phyloP scores from a whole-genome alignment of 2,329 filamentous ascomycete genomes.

The Epichloe glyceriae region DNA sequence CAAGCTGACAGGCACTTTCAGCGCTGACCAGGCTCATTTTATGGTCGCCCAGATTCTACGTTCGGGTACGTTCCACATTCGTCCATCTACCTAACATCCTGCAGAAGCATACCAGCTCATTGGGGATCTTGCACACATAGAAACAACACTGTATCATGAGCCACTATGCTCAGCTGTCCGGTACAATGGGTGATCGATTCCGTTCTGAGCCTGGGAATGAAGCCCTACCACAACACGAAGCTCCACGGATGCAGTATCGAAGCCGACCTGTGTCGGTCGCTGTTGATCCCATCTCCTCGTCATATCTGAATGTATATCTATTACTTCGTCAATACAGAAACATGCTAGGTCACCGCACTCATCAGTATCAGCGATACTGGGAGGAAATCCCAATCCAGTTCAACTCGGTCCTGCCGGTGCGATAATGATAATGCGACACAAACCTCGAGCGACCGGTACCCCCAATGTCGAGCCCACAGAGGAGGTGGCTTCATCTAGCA shows the following conservation, averaged over 20 bases:
- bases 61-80: not conserved
- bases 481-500: conserved; percentile 46
- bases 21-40: not conserved
- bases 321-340: conserved; percentile 97
- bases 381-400: conserved; percentile 52
- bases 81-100: not conserved
- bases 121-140: not conserved
- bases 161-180: conserved; percentile 1
- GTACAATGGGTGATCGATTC: not conserved
- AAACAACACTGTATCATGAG: conserved; percentile 1
- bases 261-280: conserved; percentile 61
- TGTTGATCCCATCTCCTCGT: conserved; percentile 86
- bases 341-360: conserved; percentile 92
- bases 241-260: conserved; percentile 43
- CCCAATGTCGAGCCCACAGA: conserved; percentile 28
- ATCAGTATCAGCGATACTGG: conserved; percentile 88
- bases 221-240: conserved; percentile 10
- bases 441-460: conserved; percentile 21
- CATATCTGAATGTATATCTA: conserved; percentile 96
- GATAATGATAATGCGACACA: conserved; percentile 27
- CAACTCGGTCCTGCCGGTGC: conserved; percentile 37
- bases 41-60: not conserved
- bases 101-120: not conserved
- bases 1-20: not conserved
- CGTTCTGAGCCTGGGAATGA: not conserved